phyloP scores from a whole-genome alignment of 2,329 filamentous ascomycete species.

The Biscogniauxia marginata region DNA sequence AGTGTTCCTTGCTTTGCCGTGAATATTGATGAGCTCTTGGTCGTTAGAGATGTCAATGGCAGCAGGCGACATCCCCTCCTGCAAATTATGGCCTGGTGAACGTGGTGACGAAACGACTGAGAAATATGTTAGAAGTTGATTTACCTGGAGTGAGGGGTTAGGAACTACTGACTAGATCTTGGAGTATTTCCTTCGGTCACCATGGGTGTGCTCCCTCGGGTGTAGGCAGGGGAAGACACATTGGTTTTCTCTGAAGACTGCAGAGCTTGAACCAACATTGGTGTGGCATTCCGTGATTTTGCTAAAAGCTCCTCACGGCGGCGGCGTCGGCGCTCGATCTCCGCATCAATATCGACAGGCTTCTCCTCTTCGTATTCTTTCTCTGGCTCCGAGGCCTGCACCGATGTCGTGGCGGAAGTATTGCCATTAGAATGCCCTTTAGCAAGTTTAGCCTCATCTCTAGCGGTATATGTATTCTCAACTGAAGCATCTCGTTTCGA shows the following conservation, averaged over 20 bases:
- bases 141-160: background rate
- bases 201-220: constrained; percentile 43
- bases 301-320: constrained; percentile 81
- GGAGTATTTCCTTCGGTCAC: constrained; percentile 42
- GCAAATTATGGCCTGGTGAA: constrained; percentile 43
- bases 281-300: constrained; percentile 73
- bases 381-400: constrained; percentile 35
- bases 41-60: constrained; percentile 65
- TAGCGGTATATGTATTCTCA: constrained; percentile 57
- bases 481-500: constrained; percentile 59
- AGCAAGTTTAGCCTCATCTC: constrained; percentile 67
- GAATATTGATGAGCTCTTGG: constrained; percentile 63
- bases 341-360: constrained; percentile 74
- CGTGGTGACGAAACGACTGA: constrained; percentile 35
- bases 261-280: constrained; percentile 73
- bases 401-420: constrained; percentile 15
- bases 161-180: constrained; percentile 42
- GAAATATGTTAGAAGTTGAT: constrained; percentile 10
- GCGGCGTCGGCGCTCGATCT: constrained; percentile 82
- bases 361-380: constrained; percentile 54
- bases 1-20: constrained; percentile 41
- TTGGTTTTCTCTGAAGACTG: constrained; percentile 60
- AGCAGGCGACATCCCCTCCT: constrained; percentile 55
- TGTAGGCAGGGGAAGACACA: constrained; percentile 52
- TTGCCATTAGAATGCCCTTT: constrained; percentile 55